Base-by-base conservation (phyloP, 768 basidiomycete genomes). In the Vararia minispora region DNA sequence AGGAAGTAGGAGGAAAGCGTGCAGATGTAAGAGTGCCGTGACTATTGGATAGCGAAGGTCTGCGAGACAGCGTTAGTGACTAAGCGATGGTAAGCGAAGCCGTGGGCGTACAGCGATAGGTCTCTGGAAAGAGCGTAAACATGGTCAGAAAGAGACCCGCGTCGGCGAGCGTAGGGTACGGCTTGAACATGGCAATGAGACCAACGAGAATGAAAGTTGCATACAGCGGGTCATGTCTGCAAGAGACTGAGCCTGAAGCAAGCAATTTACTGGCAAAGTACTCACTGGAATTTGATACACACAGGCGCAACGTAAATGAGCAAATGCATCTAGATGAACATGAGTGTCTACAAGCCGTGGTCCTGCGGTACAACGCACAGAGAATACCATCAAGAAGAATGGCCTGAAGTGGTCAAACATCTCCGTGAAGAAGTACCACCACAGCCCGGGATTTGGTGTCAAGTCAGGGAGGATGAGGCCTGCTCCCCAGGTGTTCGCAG, bases 391-490 rank as follows among this genome's bases (percentile, higher is more conserved):
- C 23, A 97, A 64, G 69, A 95, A 99, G 63, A 97, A 97, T 4
- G 81, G 76, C 22, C 95, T 68, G 66, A 97, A 99, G 55, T 98
- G 85, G 54, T 97, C 94, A 46, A 99, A 99, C 86, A 97, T 97
- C 57, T 98, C 94, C 9, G 90, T 97, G 62, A 98, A 97, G 64
- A 98, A 98, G 58, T 98, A 98, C 94, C 94, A 98, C 85, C 90
- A 90, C 21, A 97, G 61, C 2, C 95, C 94, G 4, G 86, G 76
- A 49, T 92, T 98, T 0, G 95, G 94, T 7, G 89, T 91, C 45
- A 98, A 60, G 54, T 95, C 92, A 2, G 85, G 83, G 7, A 95
- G 72, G 14, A 71, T 73, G 17, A 95, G 52, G 32, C 72, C 79
- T 36, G 84, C 78, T 12, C 87, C 85, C 88, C 88, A 94, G 0